phyloP scores from a whole-genome alignment of 139 green algal genomes.

The Chlorella vulgaris region DNA sequence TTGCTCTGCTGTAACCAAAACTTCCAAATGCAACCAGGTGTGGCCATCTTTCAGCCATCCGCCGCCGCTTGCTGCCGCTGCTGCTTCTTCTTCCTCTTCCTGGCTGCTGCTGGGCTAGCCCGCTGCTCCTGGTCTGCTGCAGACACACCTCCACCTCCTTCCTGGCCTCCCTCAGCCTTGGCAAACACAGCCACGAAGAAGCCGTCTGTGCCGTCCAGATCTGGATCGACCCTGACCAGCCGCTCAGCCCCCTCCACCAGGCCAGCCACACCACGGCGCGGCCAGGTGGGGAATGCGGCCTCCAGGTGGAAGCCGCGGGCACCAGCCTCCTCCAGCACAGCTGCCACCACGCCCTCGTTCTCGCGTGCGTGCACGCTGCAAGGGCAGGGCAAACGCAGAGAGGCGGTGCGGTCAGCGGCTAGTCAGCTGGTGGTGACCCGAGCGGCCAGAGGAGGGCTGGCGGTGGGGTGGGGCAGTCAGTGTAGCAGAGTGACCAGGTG shows the following conservation, averaged over 20 bases:
- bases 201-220: conserved; percentile 83
- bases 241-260: conserved; percentile 52
- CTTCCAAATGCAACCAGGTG: no score
- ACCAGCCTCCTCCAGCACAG: conserved; percentile 63
- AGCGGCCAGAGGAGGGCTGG: no score
- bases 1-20: no score
- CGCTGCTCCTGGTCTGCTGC: neutral
- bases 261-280: conserved; percentile 62
- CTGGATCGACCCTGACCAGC: conserved; percentile 68
- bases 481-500: no score
- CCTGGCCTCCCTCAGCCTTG: conserved; percentile 1
- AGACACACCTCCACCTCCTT: neutral
- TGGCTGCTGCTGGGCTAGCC: neutral
- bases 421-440: conserved; percentile 52
- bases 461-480: no score
- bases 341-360: conserved; percentile 92
- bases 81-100: neutral
- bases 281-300: conserved; percentile 73
- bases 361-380: conserved; percentile 80
- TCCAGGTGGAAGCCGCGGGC: conserved; percentile 72
- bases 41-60: no score
- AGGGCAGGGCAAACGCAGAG: no score
- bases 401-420: no score
- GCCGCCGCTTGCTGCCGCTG: neutral
- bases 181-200: conserved; percentile 94